Evolutionary conservation across 2,329 filamentous ascomycete genomes (phyloP).

Genomic region (Arthroderma sp.): DNA sequence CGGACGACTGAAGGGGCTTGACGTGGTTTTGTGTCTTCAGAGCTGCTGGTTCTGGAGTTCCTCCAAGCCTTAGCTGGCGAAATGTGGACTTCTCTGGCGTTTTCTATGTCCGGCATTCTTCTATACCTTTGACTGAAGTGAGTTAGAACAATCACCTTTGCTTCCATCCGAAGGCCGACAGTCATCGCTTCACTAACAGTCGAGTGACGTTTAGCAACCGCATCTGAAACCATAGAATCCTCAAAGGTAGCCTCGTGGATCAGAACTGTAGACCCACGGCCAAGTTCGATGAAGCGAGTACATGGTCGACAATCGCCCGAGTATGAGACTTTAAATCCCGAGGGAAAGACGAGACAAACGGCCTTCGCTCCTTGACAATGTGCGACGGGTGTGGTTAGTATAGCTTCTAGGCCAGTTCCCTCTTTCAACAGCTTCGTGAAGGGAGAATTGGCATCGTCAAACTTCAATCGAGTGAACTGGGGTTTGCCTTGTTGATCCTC

Average conservation of each 20-base stretch:
- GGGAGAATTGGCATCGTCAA: conserved; percentile 18
- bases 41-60: background rate
- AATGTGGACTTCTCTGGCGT: background rate
- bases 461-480: conserved; percentile 17
- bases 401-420: conserved; percentile 50
- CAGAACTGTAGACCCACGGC: conserved; percentile 63
- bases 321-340: conserved; percentile 77
- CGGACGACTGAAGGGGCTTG: conserved; percentile 7
- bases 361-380: conserved; percentile 75
- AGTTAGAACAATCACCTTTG: conserved; percentile 69
- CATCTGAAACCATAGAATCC: conserved; percentile 67
- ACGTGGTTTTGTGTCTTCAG: background rate
- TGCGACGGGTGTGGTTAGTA: conserved; percentile 55
- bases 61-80: background rate
- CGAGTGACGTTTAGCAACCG: conserved; percentile 75
- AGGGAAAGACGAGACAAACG: conserved; percentile 63
- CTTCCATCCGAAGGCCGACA: conserved; percentile 66
- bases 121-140: conserved; percentile 94
- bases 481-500: conserved; percentile 9
- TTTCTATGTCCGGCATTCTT: conserved; percentile 37
- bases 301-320: conserved; percentile 88
- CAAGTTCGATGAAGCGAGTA: conserved; percentile 55
- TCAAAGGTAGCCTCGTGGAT: conserved; percentile 96
- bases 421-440: conserved; percentile 34
- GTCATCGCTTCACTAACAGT: conserved; percentile 76